A percentile compares a stretch with the other conserved stretches of the same genome.
These are phyloP conservation scores for Magnusiomyces sp. DNA, from an alignment of 1,139 yeast species.

Conservation along the genomic window DNA sequence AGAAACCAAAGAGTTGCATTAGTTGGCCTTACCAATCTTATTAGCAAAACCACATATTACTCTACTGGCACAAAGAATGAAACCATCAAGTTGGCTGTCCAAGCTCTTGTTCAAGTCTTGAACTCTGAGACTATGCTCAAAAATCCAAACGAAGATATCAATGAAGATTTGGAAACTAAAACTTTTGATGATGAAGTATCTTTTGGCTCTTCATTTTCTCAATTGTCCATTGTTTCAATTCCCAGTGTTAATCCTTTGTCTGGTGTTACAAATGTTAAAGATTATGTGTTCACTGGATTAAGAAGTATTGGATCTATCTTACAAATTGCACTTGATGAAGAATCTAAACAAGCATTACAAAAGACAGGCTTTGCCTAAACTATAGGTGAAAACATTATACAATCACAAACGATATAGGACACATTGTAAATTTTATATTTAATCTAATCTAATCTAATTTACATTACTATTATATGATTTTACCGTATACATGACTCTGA, in stretches of 20 bases:
- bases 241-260: slow-evolving; percentile 65
- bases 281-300: slow-evolving; percentile 34
- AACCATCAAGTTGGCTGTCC: slow-evolving; percentile 38
- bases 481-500: slow-evolving; percentile 32
- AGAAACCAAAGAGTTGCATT: slow-evolving; percentile 69
- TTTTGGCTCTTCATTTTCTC: slow-evolving; percentile 81
- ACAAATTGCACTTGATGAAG: no score
- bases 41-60: slow-evolving; percentile 32
- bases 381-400: no score
- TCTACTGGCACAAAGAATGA: slow-evolving; percentile 35
- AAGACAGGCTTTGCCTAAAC: no score
- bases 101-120: slow-evolving; percentile 46
- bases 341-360: no score
- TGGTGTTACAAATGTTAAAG: slow-evolving; percentile 35
- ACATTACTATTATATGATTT: background rate
- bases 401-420: no score
- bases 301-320: no score
- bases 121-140: slow-evolving; percentile 35
- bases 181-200: slow-evolving; percentile 31
- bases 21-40: slow-evolving; percentile 62
- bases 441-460: background rate
- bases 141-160: slow-evolving; percentile 27
- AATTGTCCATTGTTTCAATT: slow-evolving; percentile 52
- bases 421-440: background rate
- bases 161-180: slow-evolving; percentile 44